phyloP scores from a whole-genome alignment of 1,284 basidiomycete genomes.

The Boletellus deceptivus region DNA sequence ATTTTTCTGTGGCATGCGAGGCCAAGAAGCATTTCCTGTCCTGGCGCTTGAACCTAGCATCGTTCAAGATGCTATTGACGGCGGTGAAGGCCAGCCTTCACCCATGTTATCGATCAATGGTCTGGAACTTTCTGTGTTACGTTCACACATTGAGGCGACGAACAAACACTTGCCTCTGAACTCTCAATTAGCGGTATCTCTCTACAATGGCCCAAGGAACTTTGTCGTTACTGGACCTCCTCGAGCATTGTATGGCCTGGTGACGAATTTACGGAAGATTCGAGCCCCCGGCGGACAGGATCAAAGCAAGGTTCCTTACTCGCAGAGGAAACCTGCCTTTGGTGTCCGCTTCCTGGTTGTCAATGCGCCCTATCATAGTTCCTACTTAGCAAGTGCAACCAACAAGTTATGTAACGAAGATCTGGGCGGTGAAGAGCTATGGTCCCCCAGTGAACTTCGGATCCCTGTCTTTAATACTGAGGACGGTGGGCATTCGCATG shows the following conservation, averaged over 20 bases:
- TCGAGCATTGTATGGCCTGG: conserved; percentile 91
- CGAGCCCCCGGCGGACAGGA: conserved; percentile 86
- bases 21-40: conserved; percentile 94
- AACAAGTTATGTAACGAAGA: conserved; percentile 77
- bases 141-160: conserved; percentile 83
- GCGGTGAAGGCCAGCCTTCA: conserved; percentile 89
- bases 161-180: conserved; percentile 83
- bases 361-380: conserved; percentile 93
- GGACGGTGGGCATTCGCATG: conserved; percentile 57
- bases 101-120: conserved; percentile 94
- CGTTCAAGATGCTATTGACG: conserved; percentile 84
- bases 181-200: conserved; percentile 81
- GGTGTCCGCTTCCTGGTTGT: conserved; percentile 92
- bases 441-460: conserved; percentile 71
- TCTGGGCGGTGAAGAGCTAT: conserved; percentile 76
- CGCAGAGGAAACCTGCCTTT: conserved; percentile 94
- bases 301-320: conserved; percentile 92
- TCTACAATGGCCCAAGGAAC: conserved; percentile 89
- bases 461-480: conserved; percentile 94
- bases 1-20: conserved; percentile 92
- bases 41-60: conserved; percentile 88
- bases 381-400: conserved; percentile 77
- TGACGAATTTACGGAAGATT: conserved; percentile 86
- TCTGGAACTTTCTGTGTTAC: conserved; percentile 73
- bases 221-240: conserved; percentile 95